Base-by-base conservation (phyloP, 495 filamentous ascomycete species). In the Entonaema liquescens region DNA sequence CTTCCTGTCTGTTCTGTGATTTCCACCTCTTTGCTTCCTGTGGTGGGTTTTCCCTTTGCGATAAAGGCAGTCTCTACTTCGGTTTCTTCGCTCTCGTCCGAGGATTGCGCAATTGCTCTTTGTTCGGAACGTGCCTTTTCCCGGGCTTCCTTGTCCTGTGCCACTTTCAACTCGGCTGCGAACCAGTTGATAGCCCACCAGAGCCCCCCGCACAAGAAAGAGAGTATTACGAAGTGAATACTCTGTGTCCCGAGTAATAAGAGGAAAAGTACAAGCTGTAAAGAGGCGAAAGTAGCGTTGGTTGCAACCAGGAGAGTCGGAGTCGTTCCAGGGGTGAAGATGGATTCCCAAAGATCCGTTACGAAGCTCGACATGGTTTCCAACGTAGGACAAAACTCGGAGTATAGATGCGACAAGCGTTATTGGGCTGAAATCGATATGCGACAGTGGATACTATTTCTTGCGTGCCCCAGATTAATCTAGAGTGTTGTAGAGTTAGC, bases 131-230 rank as follows among this genome's bases (percentile, higher is more conserved):
- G 82, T 78, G 83, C 81, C 76, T 88, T 87, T 61, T 86, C 85
- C 56, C 87, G 83, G 69, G 89, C 88, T 76, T 94, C 87, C 59
- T 83, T 83, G 21, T 79, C 82, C 73, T 92, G 89, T 44, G 89
- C 89, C 9, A 81, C 80, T 57, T 83, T 84, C 35, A 99, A 83
- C 83, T 99, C 95, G 23, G 78, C 77, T 42, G 93, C 93, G 75
- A 99, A 99, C 95, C 95, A 99, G 81, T 97, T 97, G 80, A 99
- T 97, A 21, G 89, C 87, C 79, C 86, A 91, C 95, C 95, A 99
- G 25, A 99, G 85, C 0, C 92, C 91, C 1, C 80, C 93, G 40
- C 88, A 92, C 8, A 99, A 82, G 53, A 88, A 76, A 6, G 92
- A 95, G 5, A 99, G 84, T 56, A 92, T 83, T 57, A 92, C 71